A percentile compares a stretch with the other conserved stretches of the same genome.
Conservation (phyloP, 768 basidiomycete species). For the Hysterangium stoloniferum region DNA sequence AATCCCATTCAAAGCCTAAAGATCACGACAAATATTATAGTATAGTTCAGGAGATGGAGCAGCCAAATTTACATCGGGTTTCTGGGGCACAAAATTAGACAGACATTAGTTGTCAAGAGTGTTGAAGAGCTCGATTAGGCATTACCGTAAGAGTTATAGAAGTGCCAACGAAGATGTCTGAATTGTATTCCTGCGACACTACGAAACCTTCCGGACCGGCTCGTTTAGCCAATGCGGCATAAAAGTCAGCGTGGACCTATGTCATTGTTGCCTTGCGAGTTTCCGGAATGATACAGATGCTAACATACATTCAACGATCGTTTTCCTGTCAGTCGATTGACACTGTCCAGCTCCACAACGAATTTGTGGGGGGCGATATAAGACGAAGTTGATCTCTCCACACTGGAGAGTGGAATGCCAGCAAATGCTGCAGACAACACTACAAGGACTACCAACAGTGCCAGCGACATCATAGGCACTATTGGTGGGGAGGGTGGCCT, state of each 20-base stretch:
- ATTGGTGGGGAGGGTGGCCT: too few relatives aligned
- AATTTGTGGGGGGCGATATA: conserved; percentile 41
- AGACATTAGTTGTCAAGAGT: background rate
- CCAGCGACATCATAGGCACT: too few relatives aligned
- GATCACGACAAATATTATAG: conserved; percentile 4
- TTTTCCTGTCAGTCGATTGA: conserved; percentile 19
- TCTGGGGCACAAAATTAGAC: background rate
- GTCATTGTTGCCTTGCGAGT: background rate
- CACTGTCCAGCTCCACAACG: conserved; percentile 47
- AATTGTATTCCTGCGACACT: conserved; percentile 33
- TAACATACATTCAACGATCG: conserved; percentile 12
- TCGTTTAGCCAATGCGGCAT: conserved; percentile 24
- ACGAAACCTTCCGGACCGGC: conserved; percentile 16
- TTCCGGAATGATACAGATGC: background rate
- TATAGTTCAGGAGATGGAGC: conserved; percentile 21
- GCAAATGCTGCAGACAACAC: conserved; percentile 12
- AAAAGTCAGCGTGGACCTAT: conserved; percentile 47
- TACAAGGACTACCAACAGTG: too few relatives aligned
- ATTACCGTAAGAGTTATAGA: conserved; percentile 41
- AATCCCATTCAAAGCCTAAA: conserved; percentile 42
- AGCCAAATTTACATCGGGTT: background rate
- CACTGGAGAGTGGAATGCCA: conserved; percentile 24
- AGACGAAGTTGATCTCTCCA: conserved; percentile 31
- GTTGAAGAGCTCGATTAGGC: too few relatives aligned
- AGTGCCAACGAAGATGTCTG: conserved; percentile 52